phyloP scores from a whole-genome alignment of 352 stramenopile genomes.

The Globisporangium cylindrosporum region DNA sequence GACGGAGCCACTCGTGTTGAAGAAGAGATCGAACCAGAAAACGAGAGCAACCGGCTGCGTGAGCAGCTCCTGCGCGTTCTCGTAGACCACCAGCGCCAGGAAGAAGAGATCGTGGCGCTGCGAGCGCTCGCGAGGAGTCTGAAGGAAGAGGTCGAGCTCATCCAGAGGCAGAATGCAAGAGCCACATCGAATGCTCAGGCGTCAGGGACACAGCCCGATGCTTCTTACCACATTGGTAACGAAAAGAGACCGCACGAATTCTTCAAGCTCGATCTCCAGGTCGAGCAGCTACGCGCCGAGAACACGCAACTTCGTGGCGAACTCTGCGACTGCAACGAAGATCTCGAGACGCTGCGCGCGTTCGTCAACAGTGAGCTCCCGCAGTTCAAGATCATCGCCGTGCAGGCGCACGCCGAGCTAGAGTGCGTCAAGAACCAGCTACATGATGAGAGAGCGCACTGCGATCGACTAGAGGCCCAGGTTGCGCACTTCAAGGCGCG shows the following conservation, averaged over 20 bases:
- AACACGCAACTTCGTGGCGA: slow-evolving; percentile 30
- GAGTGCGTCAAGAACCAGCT: slow-evolving; percentile 37
- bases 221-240: background rate
- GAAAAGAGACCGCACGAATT: slow-evolving; percentile 28
- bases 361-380: slow-evolving; percentile 27
- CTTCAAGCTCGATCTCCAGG: slow-evolving; percentile 45
- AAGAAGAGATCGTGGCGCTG: slow-evolving; percentile 59
- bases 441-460: slow-evolving; percentile 30
- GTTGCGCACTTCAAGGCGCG: slow-evolving; percentile 25
- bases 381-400: slow-evolving; percentile 27
- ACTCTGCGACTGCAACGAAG: slow-evolving; percentile 16
- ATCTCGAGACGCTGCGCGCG: slow-evolving; percentile 12
- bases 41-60: slow-evolving; percentile 31
- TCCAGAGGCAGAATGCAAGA: slow-evolving; percentile 8
- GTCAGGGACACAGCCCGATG: background rate
- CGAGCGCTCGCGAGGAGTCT: slow-evolving; percentile 50
- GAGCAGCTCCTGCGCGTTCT: slow-evolving; percentile 46
- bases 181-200: background rate
- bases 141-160: slow-evolving; percentile 51
- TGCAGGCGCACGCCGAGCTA: slow-evolving; percentile 39
- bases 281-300: slow-evolving; percentile 41
- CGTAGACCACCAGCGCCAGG: slow-evolving; percentile 42
- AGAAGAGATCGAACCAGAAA: background rate
- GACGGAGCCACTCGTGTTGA: background rate
- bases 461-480: slow-evolving; percentile 28